A percentile compares a stretch with the other conserved stretches of the same genome.
phyloP scores from a whole-genome alignment of 371 early-diverging fungal genomes.

The Parasitella parasitica region DNA sequence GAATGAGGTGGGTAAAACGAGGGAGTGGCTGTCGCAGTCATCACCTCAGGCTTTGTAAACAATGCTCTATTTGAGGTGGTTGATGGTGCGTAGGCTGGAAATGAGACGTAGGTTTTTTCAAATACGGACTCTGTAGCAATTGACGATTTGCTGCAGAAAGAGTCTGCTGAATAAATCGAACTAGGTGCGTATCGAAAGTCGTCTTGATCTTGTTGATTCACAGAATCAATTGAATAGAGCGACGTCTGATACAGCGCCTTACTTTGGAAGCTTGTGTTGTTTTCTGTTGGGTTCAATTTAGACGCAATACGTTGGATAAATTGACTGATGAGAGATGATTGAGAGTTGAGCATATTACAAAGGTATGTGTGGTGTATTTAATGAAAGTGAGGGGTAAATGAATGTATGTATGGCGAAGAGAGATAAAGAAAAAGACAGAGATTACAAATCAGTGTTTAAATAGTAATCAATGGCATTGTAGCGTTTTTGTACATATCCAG shows the following conservation, averaged over 20 bases:
- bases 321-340: not conserved
- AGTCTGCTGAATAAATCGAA: slow-evolving; percentile 3
- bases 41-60: slow-evolving; percentile 5
- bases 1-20: slow-evolving; percentile 5
- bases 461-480: not conserved
- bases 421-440: too few species aligned
- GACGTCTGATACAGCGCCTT: too few species aligned
- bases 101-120: slow-evolving; percentile 29
- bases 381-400: not conserved
- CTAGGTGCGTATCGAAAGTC: slow-evolving; percentile 4
- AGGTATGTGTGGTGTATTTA: not conserved
- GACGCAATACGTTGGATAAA: not conserved
- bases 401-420: not conserved
- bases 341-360: not conserved
- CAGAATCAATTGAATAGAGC: not conserved
- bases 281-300: not conserved
- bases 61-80: not conserved
- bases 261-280: too few species aligned
- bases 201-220: not conserved
- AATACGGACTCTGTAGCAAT: slow-evolving; percentile 7
- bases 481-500: not conserved
- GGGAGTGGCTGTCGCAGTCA: slow-evolving; percentile 7
- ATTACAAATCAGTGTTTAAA: too few species aligned
- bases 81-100: slow-evolving; percentile 16
- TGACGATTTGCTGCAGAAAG: not conserved